phyloP scores from a whole-genome alignment of 139 green algal species.

The Chlorella vulgaris region DNA sequence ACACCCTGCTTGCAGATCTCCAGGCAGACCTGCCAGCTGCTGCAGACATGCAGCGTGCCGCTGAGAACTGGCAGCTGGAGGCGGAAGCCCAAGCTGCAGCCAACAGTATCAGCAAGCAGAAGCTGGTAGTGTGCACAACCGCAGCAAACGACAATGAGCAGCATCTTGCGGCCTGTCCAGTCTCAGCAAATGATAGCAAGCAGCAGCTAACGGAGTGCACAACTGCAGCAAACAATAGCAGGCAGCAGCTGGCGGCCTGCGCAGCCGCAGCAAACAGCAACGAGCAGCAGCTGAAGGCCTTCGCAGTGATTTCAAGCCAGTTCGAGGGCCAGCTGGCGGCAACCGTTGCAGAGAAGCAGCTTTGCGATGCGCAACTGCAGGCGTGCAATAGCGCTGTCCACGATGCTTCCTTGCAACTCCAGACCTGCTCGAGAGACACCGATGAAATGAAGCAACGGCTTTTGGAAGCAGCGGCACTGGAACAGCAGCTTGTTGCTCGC shows the following conservation, averaged over 20 bases:
- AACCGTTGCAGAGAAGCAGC: not conserved
- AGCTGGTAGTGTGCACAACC: not conserved
- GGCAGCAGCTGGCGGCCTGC: not conserved
- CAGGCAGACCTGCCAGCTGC: no score
- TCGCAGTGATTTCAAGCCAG: not conserved
- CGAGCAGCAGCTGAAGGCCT: not conserved
- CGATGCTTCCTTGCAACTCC: no score
- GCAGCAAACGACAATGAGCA: not conserved
- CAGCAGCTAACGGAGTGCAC: not conserved
- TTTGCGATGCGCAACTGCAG: not conserved
- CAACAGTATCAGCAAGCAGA: not conserved
- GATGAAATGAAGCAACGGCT: no score
- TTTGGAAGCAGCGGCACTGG: no score
- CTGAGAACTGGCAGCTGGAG: not conserved
- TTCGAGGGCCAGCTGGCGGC: not conserved
- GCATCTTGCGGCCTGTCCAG: not conserved
- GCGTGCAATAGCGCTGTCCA: not conserved
- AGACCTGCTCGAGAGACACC: no score
- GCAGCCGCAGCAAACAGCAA: not conserved
- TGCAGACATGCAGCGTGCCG: not conserved
- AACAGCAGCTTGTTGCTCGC: no score
- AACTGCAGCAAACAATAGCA: not conserved
- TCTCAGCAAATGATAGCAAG: not conserved
- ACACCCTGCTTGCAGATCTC: no score
- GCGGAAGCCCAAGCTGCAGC: not conserved